A percentile compares a stretch with the other conserved stretches of the same genome.
Conservation (phyloP, 306 rosid genomes). For the Biancaea sappan region DNA sequence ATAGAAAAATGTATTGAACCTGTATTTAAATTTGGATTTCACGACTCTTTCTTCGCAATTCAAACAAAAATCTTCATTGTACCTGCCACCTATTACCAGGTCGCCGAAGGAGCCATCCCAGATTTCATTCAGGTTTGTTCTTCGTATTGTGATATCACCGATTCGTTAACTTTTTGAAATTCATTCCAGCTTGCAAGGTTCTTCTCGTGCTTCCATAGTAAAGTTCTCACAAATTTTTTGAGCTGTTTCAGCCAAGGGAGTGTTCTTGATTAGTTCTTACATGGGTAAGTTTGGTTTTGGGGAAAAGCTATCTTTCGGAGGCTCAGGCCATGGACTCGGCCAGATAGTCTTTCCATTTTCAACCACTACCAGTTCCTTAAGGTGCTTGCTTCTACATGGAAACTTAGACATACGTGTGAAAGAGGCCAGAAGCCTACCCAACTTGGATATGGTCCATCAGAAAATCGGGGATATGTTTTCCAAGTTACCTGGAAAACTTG, state of each 20-base stretch:
- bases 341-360: constrained; percentile 57
- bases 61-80: background rate
- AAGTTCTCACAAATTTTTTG: background rate
- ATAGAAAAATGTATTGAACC: background rate
- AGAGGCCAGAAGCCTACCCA: constrained; percentile 76
- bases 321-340: constrained; percentile 65
- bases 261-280: background rate
- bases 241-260: background rate
- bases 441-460: constrained; percentile 72
- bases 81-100: background rate
- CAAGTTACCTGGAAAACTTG: constrained; percentile 39
- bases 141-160: background rate
- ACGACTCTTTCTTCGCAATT: background rate
- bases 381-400: constrained; percentile 66
- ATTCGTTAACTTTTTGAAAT: background rate
- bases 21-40: background rate
- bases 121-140: background rate
- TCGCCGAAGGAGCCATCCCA: background rate
- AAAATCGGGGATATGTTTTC: constrained; percentile 55
- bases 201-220: background rate
- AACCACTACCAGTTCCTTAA: constrained; percentile 54
- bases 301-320: constrained; percentile 62
- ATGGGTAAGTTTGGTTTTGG: constrained; percentile 53
- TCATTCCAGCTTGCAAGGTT: background rate
- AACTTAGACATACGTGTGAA: constrained; percentile 62